Conservation (phyloP, 306 rosid genomes). For the Abrus precatorius region DNA sequence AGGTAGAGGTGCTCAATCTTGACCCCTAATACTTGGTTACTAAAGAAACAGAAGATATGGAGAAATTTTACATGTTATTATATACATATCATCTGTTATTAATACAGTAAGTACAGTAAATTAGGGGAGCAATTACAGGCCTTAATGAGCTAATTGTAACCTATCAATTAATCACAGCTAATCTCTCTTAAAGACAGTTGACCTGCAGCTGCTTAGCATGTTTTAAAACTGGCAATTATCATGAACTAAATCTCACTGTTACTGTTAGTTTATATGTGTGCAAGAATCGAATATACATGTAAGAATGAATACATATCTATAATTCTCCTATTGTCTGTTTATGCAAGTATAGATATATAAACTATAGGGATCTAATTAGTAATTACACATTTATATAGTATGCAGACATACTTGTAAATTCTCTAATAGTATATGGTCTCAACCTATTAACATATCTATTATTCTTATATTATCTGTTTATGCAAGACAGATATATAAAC, state of each 20-base stretch:
- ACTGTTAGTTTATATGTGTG: background rate
- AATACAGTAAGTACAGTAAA: conserved; percentile 8
- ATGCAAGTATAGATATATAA: background rate
- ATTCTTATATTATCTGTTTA: background rate
- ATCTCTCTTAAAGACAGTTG: conserved; percentile 9
- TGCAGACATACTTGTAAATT: background rate
- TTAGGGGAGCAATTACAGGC: conserved; percentile 22
- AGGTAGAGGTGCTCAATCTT: conserved; percentile 71
- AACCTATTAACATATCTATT: background rate
- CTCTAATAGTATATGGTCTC: background rate
- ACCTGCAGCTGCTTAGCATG: conserved; percentile 2
- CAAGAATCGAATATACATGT: background rate
- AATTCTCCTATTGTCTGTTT: background rate
- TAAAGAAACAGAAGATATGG: background rate
- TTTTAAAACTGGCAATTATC: background rate
- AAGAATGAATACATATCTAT: background rate
- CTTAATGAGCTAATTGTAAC: background rate
- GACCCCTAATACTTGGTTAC: conserved; percentile 20
- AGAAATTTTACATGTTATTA: conserved; percentile 17
- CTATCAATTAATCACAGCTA: background rate
- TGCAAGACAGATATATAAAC: too few relatives aligned
- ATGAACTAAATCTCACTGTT: conserved; percentile 15
- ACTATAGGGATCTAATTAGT: background rate
- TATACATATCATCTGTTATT: conserved; percentile 4
- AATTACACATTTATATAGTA: background rate